Percentiles rank a stretch among this genome's conserved stretches.
phyloP scores from a whole-genome alignment of 108 stramenopile genomes.

The Cylindrotheca closterium region DNA sequence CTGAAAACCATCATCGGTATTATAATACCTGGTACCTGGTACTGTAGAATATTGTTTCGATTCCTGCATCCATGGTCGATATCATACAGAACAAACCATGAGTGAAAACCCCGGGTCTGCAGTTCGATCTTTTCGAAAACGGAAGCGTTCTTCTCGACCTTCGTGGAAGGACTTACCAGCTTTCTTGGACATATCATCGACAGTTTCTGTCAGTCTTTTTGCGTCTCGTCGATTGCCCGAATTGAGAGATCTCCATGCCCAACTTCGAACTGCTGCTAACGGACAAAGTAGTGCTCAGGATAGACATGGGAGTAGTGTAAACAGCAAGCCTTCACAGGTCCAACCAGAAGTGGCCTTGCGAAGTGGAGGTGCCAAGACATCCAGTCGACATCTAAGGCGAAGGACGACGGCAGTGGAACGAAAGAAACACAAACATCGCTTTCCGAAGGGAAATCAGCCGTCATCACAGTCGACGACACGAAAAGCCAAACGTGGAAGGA shows the following conservation, averaged over 20 bases:
- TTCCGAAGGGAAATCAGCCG: slow-evolving; percentile 25
- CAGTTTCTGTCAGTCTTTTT: slow-evolving; percentile 64
- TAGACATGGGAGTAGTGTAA: not conserved
- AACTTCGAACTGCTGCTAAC: too few relatives aligned
- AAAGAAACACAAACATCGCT: slow-evolving; percentile 56
- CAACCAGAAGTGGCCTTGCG: slow-evolving; percentile 6
- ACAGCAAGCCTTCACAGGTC: not conserved
- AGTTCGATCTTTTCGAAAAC: too few relatives aligned
- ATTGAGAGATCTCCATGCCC: slow-evolving; percentile 51
- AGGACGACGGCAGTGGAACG: slow-evolving; percentile 60
- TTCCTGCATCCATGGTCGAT: too few relatives aligned
- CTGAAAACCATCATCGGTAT: too few relatives aligned
- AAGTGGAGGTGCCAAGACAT: slow-evolving; percentile 67
- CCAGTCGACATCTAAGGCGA: slow-evolving; percentile 76
- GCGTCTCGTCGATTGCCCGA: slow-evolving; percentile 71
- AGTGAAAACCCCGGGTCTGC: too few relatives aligned
- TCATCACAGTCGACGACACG: slow-evolving; percentile 4
- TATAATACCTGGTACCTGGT: too few relatives aligned
- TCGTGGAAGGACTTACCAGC: slow-evolving; percentile 33
- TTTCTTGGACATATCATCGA: slow-evolving; percentile 73
- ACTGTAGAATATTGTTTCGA: too few relatives aligned
- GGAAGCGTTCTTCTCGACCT: not conserved
- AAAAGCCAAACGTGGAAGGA: slow-evolving; percentile 18
- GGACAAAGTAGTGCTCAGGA: not conserved
- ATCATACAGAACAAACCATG: too few relatives aligned